Evolutionary conservation across 179 eudicot genomes (phyloP).

Genomic region (Actinidia polygama): DNA sequence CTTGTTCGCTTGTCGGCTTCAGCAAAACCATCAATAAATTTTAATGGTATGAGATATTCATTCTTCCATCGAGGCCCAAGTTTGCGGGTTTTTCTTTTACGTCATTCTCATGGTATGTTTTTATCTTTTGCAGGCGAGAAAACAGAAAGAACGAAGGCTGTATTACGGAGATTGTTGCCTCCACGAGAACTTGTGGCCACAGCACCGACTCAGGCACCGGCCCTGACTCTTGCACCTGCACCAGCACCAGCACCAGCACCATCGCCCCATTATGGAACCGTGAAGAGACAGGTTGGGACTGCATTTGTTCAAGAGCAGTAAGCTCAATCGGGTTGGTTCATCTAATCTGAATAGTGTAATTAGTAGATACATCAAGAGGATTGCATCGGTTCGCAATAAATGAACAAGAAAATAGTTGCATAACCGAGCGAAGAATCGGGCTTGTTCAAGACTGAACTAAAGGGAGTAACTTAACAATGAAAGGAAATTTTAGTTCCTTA

Average conservation of each 20-base stretch:
- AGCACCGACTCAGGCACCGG: background rate
- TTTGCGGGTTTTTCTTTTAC: background rate
- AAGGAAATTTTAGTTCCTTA: too few relatives aligned
- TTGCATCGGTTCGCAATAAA: too few relatives aligned
- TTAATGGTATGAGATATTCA: slow-evolving; percentile 20
- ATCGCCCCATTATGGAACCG: background rate
- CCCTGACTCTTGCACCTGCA: slow-evolving; percentile 23
- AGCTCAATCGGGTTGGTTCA: too few relatives aligned
- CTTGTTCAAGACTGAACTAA: too few relatives aligned
- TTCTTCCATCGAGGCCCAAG: too few relatives aligned
- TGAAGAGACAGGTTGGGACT: background rate
- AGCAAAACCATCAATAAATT: slow-evolving; percentile 30
- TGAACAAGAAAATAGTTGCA: too few relatives aligned
- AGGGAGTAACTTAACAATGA: too few relatives aligned
- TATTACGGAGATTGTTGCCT: slow-evolving; percentile 11
- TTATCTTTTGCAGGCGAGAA: slow-evolving; percentile 25
- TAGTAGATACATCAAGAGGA: too few relatives aligned
- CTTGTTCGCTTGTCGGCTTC: slow-evolving; percentile 65
- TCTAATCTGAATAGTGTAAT: too few relatives aligned
- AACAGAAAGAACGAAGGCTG: slow-evolving; percentile 8
- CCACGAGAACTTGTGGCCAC: slow-evolving; percentile 23
- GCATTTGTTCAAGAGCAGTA: too few relatives aligned
- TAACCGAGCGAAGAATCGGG: too few relatives aligned
- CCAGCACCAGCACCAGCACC: slow-evolving; percentile 10
- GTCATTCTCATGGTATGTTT: slow-evolving; percentile 4